These are phyloP conservation scores for Corinectria fuckeliana DNA, from an alignment of 2,329 filamentous ascomycete genomes.

Conservation along the genomic window DNA sequence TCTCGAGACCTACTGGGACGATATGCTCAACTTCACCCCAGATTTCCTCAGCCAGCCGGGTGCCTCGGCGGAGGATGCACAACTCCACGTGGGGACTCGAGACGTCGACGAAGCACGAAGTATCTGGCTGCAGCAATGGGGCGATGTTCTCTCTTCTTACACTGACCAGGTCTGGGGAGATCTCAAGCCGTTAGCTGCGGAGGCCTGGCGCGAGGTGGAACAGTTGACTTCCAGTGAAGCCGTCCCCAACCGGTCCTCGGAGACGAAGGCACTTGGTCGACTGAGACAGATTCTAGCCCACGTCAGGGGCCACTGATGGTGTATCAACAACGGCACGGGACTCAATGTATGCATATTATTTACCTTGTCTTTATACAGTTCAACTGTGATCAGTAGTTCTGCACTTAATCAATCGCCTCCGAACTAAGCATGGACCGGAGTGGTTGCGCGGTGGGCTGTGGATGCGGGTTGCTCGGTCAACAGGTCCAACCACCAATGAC, in stretches of 20 bases:
- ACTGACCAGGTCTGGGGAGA: slow-evolving; percentile 74
- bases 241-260: slow-evolving; percentile 20
- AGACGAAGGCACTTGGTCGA: slow-evolving; percentile 43
- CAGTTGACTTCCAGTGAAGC: slow-evolving; percentile 39
- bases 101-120: slow-evolving; percentile 48
- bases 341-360: slow-evolving; percentile 7
- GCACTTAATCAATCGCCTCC: slow-evolving; percentile 9
- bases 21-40: slow-evolving; percentile 59
- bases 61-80: slow-evolving; percentile 25
- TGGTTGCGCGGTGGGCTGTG: slow-evolving; percentile 12
- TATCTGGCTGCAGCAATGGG: slow-evolving; percentile 63
- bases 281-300: slow-evolving; percentile 48
- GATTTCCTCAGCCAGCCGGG: slow-evolving; percentile 44
- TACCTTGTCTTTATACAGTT: not conserved
- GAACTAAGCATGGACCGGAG: slow-evolving; percentile 11
- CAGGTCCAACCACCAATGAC: slow-evolving; percentile 36
- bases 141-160: slow-evolving; percentile 61
- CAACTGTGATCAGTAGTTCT: too few species aligned
- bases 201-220: slow-evolving; percentile 63
- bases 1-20: slow-evolving; percentile 47
- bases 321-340: not conserved
- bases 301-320: slow-evolving; percentile 40
- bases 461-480: slow-evolving; percentile 40
- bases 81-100: slow-evolving; percentile 47
- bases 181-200: slow-evolving; percentile 59